Base-by-base conservation (phyloP, 345 rosid species). In the Punica granatum region DNA sequence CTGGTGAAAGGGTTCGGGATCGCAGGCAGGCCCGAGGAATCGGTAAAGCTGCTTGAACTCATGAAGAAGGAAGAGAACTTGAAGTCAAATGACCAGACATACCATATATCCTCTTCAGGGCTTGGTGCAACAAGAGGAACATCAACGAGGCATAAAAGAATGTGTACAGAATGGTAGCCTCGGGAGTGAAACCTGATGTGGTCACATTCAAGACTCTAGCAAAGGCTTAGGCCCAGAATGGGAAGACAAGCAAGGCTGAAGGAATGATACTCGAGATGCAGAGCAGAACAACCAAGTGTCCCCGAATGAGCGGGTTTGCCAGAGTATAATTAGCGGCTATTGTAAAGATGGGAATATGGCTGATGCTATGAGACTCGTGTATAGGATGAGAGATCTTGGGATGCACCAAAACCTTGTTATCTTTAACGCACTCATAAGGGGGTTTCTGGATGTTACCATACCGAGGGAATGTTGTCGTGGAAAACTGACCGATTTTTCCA, bases 1-100 rank as follows among this genome's bases (percentile, higher is more conserved):
- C 94, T 93, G 72, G 81, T 90, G 13, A 93, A 93, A 83, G 96
- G 94, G 69, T 90, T 87, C 48, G 97, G 94, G 5, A 87, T 87
- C 31, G 69, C 72, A 3, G 90, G 92, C 68, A 82, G 86, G 80
- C 84, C 90, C 12, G 94, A 88, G 75, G 94, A 86, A 73, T 84
- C 91, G 6, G 72, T 82, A 35, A 86, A 84, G 70, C 78, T 93
- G 49, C 77, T 90, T 26, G 88, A 83, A 71, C 67, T 73, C 42
- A 88, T 93, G 90, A 68, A 70, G 49, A 70, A 54, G 64, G 90
- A 87, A 35, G 83, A 73, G 73, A 76, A 67, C 71, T 73, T 87
- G 73, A 82, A 85, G 75, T 92, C 92, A 15, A 93, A 86, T 74
- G 84, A 78, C 42, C 75, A 96, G 77, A 90, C 97, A 48, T 93